Base-by-base conservation (phyloP, 1,139 yeast species). In the Groenewaldozyma auringiensis region DNA sequence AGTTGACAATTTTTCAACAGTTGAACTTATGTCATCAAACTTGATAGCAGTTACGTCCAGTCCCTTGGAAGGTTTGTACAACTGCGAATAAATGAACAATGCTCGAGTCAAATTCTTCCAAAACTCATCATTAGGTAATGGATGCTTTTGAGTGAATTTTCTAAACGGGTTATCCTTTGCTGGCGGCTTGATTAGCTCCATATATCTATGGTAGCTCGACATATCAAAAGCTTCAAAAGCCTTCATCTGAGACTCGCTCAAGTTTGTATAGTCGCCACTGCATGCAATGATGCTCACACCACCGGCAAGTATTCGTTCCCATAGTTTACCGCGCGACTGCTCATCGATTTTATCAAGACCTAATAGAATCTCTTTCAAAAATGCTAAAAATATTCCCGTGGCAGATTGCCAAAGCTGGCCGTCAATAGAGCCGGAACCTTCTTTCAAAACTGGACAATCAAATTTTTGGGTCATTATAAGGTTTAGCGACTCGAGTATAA, bases 171-270 rank as follows among this genome's bases (percentile, higher is more conserved):
- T 13, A 32, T 32, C 36, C 6, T 37, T 20, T 6, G 22, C 35
- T 20, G 36, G 59, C 2, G 76, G 73, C 2, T 80, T 53, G 1
- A 83, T 60, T 1, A 73, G 38, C 0, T 55, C 52, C 37, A 74
- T 71, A 48, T 80, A 65, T 3, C 58, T 58, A 2, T 60, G 50
- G 57, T 78, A 83, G 40, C 74, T 76, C 8, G 57, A 53, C 4
- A 74, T 64, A 53, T 79, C 83, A 52, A 72, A 68, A 0, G 53
- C 54, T 54, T 81, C 87, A 47, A 73, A 70, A 2, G 54, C 59
- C 6, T 36, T 21, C 22, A 37, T 44, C 6, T 37, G 33, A 18
- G 33, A 8, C 3, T 8, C 27, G 33, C 22, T 20, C 21, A n/a
- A 44, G 42, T n/a, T 20, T 27, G 32, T 45, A 43, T 14, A 47